Evolutionary conservation across 805 yeast species (phyloP).

Genomic region (Starmerella bombicola): DNA sequence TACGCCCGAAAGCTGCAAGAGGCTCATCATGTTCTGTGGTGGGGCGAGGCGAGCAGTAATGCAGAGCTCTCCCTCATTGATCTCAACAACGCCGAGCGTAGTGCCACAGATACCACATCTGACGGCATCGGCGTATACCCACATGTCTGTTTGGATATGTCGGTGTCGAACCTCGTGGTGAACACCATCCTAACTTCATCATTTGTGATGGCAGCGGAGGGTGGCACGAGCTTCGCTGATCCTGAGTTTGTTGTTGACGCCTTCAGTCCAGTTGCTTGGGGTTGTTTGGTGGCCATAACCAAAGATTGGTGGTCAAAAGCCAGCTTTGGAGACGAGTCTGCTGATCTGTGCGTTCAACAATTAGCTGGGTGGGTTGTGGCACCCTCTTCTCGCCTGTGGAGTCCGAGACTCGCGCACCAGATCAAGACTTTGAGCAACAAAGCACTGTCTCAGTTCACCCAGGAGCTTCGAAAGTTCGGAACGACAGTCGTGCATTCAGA

Average conservation of each 20-base stretch:
- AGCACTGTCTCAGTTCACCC: constrained; percentile 63
- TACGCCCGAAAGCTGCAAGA: constrained; percentile 66
- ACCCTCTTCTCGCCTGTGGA: constrained; percentile 59
- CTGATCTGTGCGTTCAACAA: constrained; percentile 70
- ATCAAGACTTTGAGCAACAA: constrained; percentile 77
- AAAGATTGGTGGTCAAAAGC: constrained; percentile 75
- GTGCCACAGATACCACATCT: not conserved
- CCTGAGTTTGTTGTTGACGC: constrained; percentile 47
- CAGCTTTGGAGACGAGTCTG: constrained; percentile 48
- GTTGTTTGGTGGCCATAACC: constrained; percentile 58
- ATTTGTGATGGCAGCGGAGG: constrained; percentile 31
- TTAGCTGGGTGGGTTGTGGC: constrained; percentile 80
- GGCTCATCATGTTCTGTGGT: constrained; percentile 73
- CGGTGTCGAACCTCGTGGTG: constrained; percentile 64
- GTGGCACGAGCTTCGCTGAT: constrained; percentile 24
- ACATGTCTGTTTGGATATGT: constrained; percentile 65
- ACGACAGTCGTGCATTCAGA: constrained; percentile 61
- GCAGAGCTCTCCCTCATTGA: constrained; percentile 31
- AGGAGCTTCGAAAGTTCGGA: constrained; percentile 71
- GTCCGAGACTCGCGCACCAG: constrained; percentile 69
- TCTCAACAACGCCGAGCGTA: not conserved
- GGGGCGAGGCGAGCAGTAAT: constrained; percentile 59
- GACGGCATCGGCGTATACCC: constrained; percentile 70
- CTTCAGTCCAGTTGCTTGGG: constrained; percentile 62
- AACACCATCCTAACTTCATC: constrained; percentile 81